Percentiles rank a stretch among this genome's conserved stretches.
phyloP scores from a whole-genome alignment of 2,329 filamentous ascomycete genomes.

The Zalaria obscura region DNA sequence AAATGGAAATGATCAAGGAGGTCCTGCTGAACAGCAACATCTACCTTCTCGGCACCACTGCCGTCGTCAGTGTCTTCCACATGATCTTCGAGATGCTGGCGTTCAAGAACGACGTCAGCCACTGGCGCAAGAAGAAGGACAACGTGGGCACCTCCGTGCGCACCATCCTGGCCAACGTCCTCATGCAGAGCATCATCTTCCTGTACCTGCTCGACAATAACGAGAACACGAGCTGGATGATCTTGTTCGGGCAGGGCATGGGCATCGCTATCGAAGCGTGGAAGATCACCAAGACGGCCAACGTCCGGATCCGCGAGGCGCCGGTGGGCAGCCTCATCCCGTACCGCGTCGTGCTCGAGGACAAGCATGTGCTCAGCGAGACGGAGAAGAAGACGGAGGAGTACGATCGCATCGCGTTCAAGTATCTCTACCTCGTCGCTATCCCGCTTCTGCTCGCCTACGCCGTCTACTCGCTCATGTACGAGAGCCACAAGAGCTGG shows the following conservation, averaged over 20 bases:
- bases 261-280: conserved; percentile 69
- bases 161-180: conserved; percentile 90
- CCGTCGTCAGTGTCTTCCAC: conserved; percentile 73
- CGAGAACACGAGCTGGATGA: conserved; percentile 98
- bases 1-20: conserved; percentile 96
- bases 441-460: conserved; percentile 81
- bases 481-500: conserved; percentile 95
- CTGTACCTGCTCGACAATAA: conserved; percentile 95
- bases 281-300: conserved; percentile 93
- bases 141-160: conserved; percentile 93
- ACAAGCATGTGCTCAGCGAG: conserved; percentile 91
- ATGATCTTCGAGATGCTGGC: conserved; percentile 92
- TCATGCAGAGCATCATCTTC: conserved; percentile 95
- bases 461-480: conserved; percentile 78
- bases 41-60: conserved; percentile 74
- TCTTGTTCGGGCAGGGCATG: conserved; percentile 80
- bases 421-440: conserved; percentile 87
- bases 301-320: conserved; percentile 65
- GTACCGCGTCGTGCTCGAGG: conserved; percentile 74
- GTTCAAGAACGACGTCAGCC: conserved; percentile 92
- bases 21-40: conserved; percentile 89
- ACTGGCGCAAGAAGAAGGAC: conserved; percentile 99
- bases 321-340: conserved; percentile 58
- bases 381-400: conserved; percentile 97
- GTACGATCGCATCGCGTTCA: conserved; percentile 95